Evolutionary conservation across 768 basidiomycete species (phyloP), one percentile per base, ranked within the genome.

Genomic region (Boletus reticulatus): DNA sequence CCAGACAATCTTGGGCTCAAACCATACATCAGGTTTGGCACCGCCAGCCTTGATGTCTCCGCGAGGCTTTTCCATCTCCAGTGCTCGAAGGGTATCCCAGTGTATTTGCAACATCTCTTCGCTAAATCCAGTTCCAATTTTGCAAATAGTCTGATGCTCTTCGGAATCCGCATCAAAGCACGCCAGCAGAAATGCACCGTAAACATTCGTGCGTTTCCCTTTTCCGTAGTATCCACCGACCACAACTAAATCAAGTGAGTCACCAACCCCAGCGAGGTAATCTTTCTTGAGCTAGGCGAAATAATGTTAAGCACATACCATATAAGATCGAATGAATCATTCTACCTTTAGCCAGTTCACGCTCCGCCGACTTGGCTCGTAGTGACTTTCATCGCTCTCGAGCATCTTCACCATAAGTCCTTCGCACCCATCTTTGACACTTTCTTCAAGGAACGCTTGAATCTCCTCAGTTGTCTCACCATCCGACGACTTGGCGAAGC

Each of bases 341-440:
- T 52, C 61, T 70, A 94, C 96, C 84, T 99, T 99, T 16, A 99
- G 76, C 97, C 97, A 99, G 68, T 98, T 98, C 52, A 98, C 89
- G 74, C 92, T 94, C 39, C 97, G 79, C 55, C 96, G 77, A 71
- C 93, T 96, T 10, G 97, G 97, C 72, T 98, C 95, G 67, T 99
- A 99, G 64, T 83, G 92, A 70, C 94, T 92, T 8, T 88, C 91
- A 38, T 93, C 88, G 44, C 84, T 88, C 41, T 96, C 92, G 17
- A 99, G 76, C 94, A 97, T 96, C 77, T 99, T 99, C 56, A 99
- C 93, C 97, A 99, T 99, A 44, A 99, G 81, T 11, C 97, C 97
- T 71, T 99, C 97, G 69, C 97, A 98, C 2, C 96, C 94, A 68
- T 98, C 97, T 69, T 94, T 98, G 62, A 99, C 92, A 70, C 92